These are phyloP conservation scores for Cadophora sp. DNA, from an alignment of 2,329 filamentous ascomycete genomes.

Conservation along the genomic window DNA sequence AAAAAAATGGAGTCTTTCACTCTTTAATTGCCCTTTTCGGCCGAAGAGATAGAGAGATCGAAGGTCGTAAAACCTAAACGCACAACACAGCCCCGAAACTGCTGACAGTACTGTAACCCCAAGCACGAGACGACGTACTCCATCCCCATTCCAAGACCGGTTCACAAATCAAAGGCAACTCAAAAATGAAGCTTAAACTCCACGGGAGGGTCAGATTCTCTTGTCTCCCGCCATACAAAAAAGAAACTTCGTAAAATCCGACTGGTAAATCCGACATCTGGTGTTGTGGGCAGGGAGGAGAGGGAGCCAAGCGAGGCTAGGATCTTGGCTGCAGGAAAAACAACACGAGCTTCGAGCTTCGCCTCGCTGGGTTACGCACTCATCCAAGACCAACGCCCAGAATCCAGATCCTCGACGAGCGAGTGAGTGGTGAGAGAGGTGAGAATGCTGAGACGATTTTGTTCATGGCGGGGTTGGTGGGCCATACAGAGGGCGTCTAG, in stretches of 20 bases:
- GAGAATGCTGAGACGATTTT: background rate
- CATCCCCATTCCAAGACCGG: background rate
- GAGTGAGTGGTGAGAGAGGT: background rate
- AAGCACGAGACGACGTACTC: background rate
- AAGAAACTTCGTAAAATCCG: background rate
- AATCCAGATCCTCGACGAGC: background rate
- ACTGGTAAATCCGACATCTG: background rate
- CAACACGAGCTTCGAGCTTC: background rate
- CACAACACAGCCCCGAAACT: background rate
- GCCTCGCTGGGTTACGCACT: constrained; percentile 18
- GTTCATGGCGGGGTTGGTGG: background rate
- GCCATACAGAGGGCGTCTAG: constrained; percentile 12
- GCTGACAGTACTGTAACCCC: background rate
- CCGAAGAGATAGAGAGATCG: no score
- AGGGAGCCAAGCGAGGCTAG: background rate
- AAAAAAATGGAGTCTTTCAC: no score
- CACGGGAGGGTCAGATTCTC: background rate
- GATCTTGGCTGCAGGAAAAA: constrained; percentile 9
- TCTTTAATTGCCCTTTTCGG: no score
- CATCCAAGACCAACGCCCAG: background rate
- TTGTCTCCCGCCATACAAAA: no score
- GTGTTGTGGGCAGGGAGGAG: background rate
- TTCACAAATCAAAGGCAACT: background rate
- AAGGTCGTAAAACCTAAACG: no score
- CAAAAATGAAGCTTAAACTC: constrained; percentile 5